Conservation (phyloP, 495 filamentous ascomycete species). For the Podospora sp. region DNA sequence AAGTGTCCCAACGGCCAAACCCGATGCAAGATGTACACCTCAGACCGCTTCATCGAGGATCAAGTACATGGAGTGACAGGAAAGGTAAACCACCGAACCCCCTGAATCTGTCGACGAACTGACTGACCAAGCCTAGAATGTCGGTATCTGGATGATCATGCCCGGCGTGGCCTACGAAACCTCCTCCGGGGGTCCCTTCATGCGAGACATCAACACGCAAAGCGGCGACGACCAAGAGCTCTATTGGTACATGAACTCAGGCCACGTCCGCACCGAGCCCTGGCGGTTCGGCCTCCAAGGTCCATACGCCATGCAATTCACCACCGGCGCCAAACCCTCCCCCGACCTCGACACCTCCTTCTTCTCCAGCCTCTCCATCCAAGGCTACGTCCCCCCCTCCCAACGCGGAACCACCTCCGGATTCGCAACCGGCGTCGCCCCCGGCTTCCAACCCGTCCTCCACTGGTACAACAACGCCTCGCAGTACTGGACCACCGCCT, state of each 20-base stretch:
- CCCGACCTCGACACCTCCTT: conserved; percentile 56
- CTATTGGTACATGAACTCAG: conserved; percentile 67
- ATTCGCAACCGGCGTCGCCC: conserved; percentile 49
- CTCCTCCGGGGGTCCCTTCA: conserved; percentile 56
- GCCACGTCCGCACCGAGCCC: conserved; percentile 59
- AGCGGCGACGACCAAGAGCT: conserved; percentile 57
- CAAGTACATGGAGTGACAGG: conserved; percentile 53
- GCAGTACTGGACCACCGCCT: conserved; percentile 63
- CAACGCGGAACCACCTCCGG: conserved; percentile 57
- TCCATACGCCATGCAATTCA: conserved; percentile 61
- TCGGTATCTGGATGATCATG: conserved; percentile 50
- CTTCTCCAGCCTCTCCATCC: conserved; percentile 52
- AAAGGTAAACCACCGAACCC: conserved; percentile 26
- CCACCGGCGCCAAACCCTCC: conserved; percentile 50
- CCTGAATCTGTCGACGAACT: not conserved
- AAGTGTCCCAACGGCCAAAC: conserved; percentile 56
- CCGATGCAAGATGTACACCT: conserved; percentile 66
- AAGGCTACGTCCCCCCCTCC: conserved; percentile 53
- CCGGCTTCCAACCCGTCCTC: conserved; percentile 56
- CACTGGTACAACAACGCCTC: conserved; percentile 65
- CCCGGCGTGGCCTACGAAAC: conserved; percentile 45
- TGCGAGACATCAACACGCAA: conserved; percentile 63
- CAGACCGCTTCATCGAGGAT: conserved; percentile 64
- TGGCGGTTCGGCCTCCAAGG: conserved; percentile 62
- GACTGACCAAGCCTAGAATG: conserved; percentile 32